Conservation (phyloP, 495 filamentous ascomycete species). For the Aspergillus avenaceus region DNA sequence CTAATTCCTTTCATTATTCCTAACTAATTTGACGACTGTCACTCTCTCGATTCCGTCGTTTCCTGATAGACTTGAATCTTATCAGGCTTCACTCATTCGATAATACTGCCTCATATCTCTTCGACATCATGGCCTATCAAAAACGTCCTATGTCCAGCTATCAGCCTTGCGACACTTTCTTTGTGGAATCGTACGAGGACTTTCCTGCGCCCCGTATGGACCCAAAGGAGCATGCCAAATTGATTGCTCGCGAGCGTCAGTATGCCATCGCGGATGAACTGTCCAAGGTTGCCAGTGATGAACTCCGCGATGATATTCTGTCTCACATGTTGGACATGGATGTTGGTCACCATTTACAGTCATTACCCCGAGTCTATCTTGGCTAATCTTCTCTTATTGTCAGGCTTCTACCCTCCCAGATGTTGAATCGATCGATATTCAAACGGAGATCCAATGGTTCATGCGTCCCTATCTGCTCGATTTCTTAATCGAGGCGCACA, state of each 20-base stretch:
- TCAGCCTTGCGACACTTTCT: slow-evolving; percentile 72
- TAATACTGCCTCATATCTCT: slow-evolving; percentile 14
- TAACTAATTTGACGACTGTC: slow-evolving; percentile 48
- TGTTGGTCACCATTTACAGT: slow-evolving; percentile 47
- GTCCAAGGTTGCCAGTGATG: slow-evolving; percentile 73
- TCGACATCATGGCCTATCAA: slow-evolving; percentile 70
- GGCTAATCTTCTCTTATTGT: slow-evolving; percentile 23
- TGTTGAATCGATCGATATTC: slow-evolving; percentile 95
- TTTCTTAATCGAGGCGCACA: slow-evolving; percentile 96
- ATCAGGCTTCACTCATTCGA: slow-evolving; percentile 36
- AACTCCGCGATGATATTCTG: slow-evolving; percentile 90
- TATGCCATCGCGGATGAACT: slow-evolving; percentile 82
- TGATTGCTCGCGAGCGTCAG: slow-evolving; percentile 71
- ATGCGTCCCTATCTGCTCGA: slow-evolving; percentile 98
- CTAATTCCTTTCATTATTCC: slow-evolving; percentile 56
- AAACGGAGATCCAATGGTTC: slow-evolving; percentile 99
- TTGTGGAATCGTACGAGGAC: slow-evolving; percentile 79
- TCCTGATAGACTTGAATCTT: slow-evolving; percentile 27
- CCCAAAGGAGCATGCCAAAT: slow-evolving; percentile 65
- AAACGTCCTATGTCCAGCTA: slow-evolving; percentile 45
- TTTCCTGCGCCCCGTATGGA: slow-evolving; percentile 31
- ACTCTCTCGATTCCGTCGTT: slow-evolving; percentile 53
- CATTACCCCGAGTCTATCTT: not conserved
- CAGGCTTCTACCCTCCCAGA: slow-evolving; percentile 89
- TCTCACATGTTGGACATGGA: slow-evolving; percentile 96